phyloP scores from a whole-genome alignment of 1,284 basidiomycete genomes.

The Melanopsichium pennsylvanicum region DNA sequence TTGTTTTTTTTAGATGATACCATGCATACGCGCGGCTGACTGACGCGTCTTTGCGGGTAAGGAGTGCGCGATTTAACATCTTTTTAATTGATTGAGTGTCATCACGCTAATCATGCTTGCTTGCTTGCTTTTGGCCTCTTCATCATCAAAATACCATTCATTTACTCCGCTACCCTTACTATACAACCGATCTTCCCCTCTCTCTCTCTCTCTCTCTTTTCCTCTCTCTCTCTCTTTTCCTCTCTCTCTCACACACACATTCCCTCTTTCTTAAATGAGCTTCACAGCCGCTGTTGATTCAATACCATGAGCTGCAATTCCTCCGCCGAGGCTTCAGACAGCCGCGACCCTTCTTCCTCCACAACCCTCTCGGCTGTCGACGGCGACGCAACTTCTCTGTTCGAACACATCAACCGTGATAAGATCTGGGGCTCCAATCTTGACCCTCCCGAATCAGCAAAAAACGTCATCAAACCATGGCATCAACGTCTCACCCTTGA shows the following conservation, averaged over 20 bases:
- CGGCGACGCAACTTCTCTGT: slow-evolving; percentile 53
- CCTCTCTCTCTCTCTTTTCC: too few species aligned
- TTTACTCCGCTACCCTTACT: background rate
- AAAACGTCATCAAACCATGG: slow-evolving; percentile 62
- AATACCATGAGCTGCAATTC: slow-evolving; percentile 43
- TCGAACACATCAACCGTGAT: slow-evolving; percentile 55
- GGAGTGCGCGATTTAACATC: too few species aligned
- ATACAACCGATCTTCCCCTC: too few species aligned
- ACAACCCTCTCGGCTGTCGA: slow-evolving; percentile 31
- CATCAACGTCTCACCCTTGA: slow-evolving; percentile 47
- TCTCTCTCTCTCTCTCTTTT: background rate
- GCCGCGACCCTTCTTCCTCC: slow-evolving; percentile 25
- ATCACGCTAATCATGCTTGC: background rate
- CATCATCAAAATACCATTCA: too few species aligned
- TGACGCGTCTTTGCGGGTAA: slow-evolving; percentile 27
- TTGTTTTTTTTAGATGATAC: too few species aligned
- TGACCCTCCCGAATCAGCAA: slow-evolving; percentile 57
- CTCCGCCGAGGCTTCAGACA: slow-evolving; percentile 26
- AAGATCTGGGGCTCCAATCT: slow-evolving; percentile 61
- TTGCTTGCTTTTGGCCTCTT: too few species aligned
- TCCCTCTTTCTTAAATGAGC: slow-evolving; percentile 1
- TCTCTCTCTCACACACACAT: too few species aligned
- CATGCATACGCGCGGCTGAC: slow-evolving; percentile 5
- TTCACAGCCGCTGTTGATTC: background rate
- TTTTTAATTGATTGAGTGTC: background rate